phyloP scores from a whole-genome alignment of 108 stramenopile genomes.

The Parietichytrium sp. region DNA sequence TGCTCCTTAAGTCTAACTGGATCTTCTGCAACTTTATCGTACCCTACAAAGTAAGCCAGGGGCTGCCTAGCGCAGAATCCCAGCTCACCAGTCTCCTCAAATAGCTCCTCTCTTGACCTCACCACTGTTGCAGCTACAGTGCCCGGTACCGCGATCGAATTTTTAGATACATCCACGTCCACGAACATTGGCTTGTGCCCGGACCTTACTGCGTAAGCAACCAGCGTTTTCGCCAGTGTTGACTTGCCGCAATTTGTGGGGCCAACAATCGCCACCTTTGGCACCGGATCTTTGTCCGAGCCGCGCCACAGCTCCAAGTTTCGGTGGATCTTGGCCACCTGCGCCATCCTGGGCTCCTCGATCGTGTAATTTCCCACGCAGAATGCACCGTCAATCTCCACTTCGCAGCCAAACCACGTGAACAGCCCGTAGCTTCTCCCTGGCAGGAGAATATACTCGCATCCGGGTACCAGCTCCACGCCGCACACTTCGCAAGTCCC shows the following conservation, averaged over 20 bases:
- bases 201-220: neutral
- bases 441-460: neutral
- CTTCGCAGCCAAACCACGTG: conserved; percentile 28
- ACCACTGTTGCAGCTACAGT: neutral
- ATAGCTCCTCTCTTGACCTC: neutral
- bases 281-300: neutral
- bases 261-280: conserved; percentile 19
- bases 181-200: conserved; percentile 4
- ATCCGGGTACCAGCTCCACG: neutral
- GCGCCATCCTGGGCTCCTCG: conserved; percentile 19
- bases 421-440: conserved; percentile 33
- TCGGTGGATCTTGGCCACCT: conserved; percentile 17
- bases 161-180: neutral
- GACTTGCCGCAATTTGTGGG: neutral
- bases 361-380: neutral
- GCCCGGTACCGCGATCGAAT: neutral
- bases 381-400: neutral
- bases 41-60: conserved; percentile 1
- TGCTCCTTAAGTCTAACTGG: neutral
- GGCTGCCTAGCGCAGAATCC: neutral
- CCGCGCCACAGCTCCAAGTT: neutral
- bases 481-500: conserved; percentile 14
- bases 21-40: neutral
- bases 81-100: conserved; percentile 8
- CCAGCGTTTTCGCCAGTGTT: neutral